Evolutionary conservation across 495 filamentous ascomycete species (phyloP), one percentile per base, ranked within the genome.

Genomic region (Oidiodendron maius): DNA sequence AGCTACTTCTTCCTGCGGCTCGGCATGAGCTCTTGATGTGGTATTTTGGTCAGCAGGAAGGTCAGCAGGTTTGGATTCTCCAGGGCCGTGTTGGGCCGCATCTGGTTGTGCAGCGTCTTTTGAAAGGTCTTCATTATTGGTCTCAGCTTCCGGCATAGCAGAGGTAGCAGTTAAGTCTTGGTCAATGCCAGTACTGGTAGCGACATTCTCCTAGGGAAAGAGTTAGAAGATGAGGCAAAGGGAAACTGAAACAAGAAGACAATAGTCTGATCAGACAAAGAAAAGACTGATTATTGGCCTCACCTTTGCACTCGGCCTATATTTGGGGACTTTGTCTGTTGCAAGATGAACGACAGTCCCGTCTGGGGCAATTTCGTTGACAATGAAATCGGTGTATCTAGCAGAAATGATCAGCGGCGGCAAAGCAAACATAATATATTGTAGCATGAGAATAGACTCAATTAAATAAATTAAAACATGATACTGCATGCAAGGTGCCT

Each of bases 361-460:
- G 60, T 82, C 76, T 10, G 81, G 83, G 12, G 75, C 64, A 54
- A 98, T 93, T 68, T 98, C 93, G 62, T 96, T 89, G 48, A 98
- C 93, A 40, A 91, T 68, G 64, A 98, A 98, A 62, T 98, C 93
- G 12, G 91, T 95, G 66, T 89, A 98, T 56, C 89, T 93, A 51
- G 21, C 39, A n/a, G n/a, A n/a, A n/a, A n/a, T n/a, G n/a, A n/a
- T n/a, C n/a, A n/a, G n/a, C n/a, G n/a, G n/a, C n/a, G n/a, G 18
- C 35, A 37, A 15, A 37, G 28, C 28, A 34, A n/a, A n/a, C n/a
- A n/a, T n/a, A n/a, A n/a, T n/a, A n/a, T n/a, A n/a, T n/a, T n/a
- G n/a, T n/a, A n/a, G n/a, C n/a, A n/a, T n/a, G n/a, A n/a, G n/a
- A n/a, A n/a, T n/a, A n/a, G n/a, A n/a, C n/a, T n/a, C n/a, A n/a